Conservation (phyloP, 2,329 filamentous ascomycete species). For the Pseudocercospora pini-densiflorae region DNA sequence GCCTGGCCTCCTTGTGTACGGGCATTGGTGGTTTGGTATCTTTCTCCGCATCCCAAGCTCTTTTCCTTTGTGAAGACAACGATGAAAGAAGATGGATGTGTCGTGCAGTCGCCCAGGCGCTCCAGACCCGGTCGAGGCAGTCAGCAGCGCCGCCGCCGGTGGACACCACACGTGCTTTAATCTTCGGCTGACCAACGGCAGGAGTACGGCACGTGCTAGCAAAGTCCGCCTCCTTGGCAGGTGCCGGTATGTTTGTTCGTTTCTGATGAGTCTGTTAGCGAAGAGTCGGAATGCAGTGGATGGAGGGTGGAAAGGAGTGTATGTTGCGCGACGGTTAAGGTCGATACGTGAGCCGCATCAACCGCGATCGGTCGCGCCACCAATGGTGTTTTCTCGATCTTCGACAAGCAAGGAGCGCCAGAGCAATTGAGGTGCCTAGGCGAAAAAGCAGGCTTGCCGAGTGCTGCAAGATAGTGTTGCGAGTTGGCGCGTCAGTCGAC, state of each 20-base stretch:
- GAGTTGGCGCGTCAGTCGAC: not conserved
- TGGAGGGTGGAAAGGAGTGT: not conserved
- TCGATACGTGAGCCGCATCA: not conserved
- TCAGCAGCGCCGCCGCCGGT: slow-evolving; percentile 1
- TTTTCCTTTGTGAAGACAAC: not conserved
- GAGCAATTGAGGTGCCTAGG: not conserved
- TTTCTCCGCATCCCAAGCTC: not conserved
- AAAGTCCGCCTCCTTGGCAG: not conserved
- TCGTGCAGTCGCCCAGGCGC: not conserved
- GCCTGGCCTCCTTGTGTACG: not conserved
- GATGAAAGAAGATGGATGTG: not conserved
- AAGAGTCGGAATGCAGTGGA: not conserved
- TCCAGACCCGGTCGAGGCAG: slow-evolving; percentile 4
- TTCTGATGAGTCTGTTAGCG: not conserved
- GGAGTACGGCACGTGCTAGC: not conserved
- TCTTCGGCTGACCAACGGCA: not conserved
- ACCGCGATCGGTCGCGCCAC: not conserved
- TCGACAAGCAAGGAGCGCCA: not conserved
- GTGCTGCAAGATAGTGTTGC: not conserved
- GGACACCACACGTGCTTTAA: not conserved
- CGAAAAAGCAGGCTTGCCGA: not conserved
- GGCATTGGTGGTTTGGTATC: not conserved
- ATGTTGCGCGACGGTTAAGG: not conserved
- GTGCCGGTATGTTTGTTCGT: not conserved
- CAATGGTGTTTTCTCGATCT: not conserved